These are phyloP conservation scores for Phytophthora europaea DNA, from an alignment of 352 stramenopile species.

Conservation along the genomic window DNA sequence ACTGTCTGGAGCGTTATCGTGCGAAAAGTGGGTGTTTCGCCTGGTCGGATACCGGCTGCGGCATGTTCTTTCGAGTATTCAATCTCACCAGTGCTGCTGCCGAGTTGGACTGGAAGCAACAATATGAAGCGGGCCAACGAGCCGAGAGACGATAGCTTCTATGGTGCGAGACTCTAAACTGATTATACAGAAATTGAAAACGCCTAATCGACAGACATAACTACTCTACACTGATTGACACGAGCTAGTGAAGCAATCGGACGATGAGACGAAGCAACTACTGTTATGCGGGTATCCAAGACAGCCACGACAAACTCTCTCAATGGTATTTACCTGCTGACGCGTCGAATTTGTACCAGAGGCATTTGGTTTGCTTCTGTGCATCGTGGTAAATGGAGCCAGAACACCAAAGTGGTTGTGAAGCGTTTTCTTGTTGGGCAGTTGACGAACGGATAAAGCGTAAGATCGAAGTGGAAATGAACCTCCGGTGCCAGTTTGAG, in stretches of 20 bases:
- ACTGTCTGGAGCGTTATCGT: slow-evolving; percentile 11
- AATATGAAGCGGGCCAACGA: slow-evolving; percentile 18
- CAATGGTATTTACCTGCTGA: slow-evolving; percentile 28
- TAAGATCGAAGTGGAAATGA: slow-evolving; percentile 2
- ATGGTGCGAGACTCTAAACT: slow-evolving; percentile 2
- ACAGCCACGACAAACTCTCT: not conserved
- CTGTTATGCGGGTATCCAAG: slow-evolving; percentile 17
- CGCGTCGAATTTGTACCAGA: slow-evolving; percentile 16
- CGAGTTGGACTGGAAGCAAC: slow-evolving; percentile 27
- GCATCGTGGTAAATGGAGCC: slow-evolving; percentile 3
- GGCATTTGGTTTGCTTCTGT: slow-evolving; percentile 1
- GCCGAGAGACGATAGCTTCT: not conserved
- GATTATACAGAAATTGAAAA: slow-evolving; percentile 9
- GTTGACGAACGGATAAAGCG: not conserved
- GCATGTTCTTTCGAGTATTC: slow-evolving; percentile 21
- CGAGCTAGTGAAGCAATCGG: slow-evolving; percentile 8
- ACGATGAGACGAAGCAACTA: not conserved
- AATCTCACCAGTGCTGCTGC: slow-evolving; percentile 5
- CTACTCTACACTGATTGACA: slow-evolving; percentile 12
- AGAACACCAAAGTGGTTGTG: slow-evolving; percentile 2
- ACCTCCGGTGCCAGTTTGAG: slow-evolving; percentile 9
- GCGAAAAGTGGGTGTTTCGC: slow-evolving; percentile 2
- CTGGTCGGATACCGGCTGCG: not conserved
- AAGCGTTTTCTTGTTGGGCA: slow-evolving; percentile 6
- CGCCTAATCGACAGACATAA: not conserved